Percentiles rank a stretch among this genome's conserved stretches.
These are phyloP conservation scores for Tricholoma sp. DNA, from an alignment of 768 basidiomycete species.

Conservation along the genomic window DNA sequence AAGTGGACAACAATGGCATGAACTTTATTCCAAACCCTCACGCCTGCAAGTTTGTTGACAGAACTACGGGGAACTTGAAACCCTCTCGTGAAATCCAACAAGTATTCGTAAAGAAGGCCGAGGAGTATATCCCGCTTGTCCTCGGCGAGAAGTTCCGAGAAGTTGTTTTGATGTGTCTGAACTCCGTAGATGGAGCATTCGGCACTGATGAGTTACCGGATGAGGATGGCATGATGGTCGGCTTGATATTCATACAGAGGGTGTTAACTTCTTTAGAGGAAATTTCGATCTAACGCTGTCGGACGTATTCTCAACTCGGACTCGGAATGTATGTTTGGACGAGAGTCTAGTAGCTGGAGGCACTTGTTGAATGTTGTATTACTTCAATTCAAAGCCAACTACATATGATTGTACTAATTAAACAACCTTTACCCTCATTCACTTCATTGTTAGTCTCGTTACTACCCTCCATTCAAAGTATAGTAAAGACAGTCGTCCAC, in stretches of 20 bases:
- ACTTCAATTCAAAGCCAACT: not conserved
- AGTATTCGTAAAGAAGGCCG: slow-evolving; percentile 1
- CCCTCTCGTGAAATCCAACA: not conserved
- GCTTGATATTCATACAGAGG: slow-evolving; percentile 5
- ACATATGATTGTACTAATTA: not conserved
- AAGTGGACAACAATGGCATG: not conserved
- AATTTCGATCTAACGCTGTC: not conserved
- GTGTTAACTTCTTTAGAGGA: slow-evolving; percentile 3
- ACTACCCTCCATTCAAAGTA: too few species aligned
- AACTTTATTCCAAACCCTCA: not conserved
- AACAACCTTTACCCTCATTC: not conserved
- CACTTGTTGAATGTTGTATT: not conserved
- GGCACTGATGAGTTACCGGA: not conserved
- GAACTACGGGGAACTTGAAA: not conserved
- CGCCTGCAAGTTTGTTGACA: slow-evolving; percentile 1
- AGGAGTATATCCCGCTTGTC: slow-evolving; percentile 3
- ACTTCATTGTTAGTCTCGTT: too few species aligned
- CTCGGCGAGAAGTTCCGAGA: slow-evolving; percentile 4
- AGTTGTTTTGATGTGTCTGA: slow-evolving; percentile 2
- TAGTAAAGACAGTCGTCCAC: too few species aligned
- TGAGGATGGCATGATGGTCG: slow-evolving; percentile 4
- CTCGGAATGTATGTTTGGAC: too few species aligned
- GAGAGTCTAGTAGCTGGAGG: not conserved
- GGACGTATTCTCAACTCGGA: not conserved
- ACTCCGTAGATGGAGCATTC: slow-evolving; percentile 1